Evolutionary conservation across 148 eudicot species (phyloP).

Genomic region (Diospyros kaki): DNA sequence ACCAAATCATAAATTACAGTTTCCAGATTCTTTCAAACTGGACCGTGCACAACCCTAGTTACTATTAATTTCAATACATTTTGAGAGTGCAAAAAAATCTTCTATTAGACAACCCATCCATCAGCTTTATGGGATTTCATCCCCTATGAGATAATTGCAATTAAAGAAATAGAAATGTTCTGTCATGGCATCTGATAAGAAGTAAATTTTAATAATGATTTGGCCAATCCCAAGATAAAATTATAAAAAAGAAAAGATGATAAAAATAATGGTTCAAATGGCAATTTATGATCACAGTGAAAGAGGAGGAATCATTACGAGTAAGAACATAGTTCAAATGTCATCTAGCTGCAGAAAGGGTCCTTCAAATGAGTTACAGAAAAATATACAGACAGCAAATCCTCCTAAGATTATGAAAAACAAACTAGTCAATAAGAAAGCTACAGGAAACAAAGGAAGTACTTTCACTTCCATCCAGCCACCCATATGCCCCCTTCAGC

Average conservation of each 20-base stretch:
- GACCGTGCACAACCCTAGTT: no score
- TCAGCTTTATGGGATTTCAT: neutral
- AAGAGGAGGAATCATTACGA: neutral
- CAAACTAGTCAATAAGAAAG: neutral
- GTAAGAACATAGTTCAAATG: neutral
- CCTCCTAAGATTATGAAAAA: neutral
- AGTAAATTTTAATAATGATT: no score
- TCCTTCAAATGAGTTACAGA: neutral
- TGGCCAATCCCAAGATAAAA: neutral
- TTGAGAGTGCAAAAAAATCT: neutral
- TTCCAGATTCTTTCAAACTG: no score
- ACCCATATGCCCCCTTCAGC: neutral
- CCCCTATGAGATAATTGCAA: neutral
- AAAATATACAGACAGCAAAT: neutral
- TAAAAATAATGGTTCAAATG: no score
- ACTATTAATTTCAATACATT: no score
- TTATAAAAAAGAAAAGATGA: no score
- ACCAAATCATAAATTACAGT: no score
- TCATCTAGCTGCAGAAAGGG: neutral
- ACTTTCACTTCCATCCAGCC: neutral
- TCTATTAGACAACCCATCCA: neutral
- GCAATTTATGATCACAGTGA: neutral
- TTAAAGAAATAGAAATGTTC: neutral
- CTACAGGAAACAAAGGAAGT: neutral
- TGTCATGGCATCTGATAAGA: neutral